Evolutionary conservation across 352 stramenopile species (phyloP), one percentile per base, ranked within the genome.

Genomic region (Globisporangium solare): DNA sequence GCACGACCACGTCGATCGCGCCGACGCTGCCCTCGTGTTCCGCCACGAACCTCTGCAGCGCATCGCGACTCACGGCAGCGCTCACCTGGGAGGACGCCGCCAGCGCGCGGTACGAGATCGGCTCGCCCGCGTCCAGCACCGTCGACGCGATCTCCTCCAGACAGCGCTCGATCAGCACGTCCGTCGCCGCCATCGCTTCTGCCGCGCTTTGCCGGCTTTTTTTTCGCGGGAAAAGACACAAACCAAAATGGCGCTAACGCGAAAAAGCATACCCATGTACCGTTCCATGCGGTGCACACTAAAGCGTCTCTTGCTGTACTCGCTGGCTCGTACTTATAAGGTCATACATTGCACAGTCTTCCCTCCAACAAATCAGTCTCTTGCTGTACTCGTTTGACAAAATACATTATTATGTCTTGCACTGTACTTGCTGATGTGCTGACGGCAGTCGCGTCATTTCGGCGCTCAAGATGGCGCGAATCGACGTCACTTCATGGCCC

Each of bases 21-120:
- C 68, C 64, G 32, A 86, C 70, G 58, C 51, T 67, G 18, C 42
- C 59, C 35, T 64, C 66, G 42, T 77, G 69, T 7, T 72, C 56
- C 15, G 59, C 20, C 1, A 22, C 64, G 47, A 86, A 90, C 41
- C 60, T 62, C 11, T 61, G 47, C 31, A 90, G 53, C 12, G 77
- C 80, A 14, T 73, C 31, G 11, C 58, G n/a, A 54, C 74, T 81
- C 22, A 67, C 37, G 39, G 20, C 47, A 2, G 39, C 40, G 21
- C 48, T 56, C 18, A 68, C 63, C 21, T 72, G 70, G 11, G 68
- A 73, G 1, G 66, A 68, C 10, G 70, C 63, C 6, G 72, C 52
- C 0, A 90, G 72, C 17, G 67, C 70, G 22, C 80, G 80, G 64
- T 81, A 83, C 27, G 77, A 86, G 24, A 88, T 65, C 13, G 72